Conservation (phyloP, 192 early-diverging fungal genomes). For the Backusella luteola region DNA sequence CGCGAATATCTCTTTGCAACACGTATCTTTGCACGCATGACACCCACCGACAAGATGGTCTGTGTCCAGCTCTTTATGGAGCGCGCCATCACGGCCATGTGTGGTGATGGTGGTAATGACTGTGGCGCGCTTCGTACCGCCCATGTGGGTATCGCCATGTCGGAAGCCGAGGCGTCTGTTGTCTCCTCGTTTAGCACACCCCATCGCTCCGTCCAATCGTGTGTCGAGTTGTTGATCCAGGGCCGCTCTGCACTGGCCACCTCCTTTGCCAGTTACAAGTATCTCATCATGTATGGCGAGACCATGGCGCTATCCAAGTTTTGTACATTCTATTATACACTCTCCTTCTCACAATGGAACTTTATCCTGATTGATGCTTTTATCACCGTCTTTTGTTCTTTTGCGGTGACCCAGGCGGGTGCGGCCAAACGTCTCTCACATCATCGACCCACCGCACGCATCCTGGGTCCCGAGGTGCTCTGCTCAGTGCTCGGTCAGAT, state of each 20-base stretch:
- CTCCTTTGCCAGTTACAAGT: conserved; percentile 64
- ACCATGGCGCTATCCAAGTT: conserved; percentile 53
- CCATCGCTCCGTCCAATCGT: conserved; percentile 42
- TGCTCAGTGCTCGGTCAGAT: conserved; percentile 55
- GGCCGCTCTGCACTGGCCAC: conserved; percentile 64
- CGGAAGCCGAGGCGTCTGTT: conserved; percentile 61
- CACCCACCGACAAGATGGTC: conserved; percentile 54
- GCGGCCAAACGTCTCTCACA: conserved; percentile 43
- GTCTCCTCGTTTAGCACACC: conserved; percentile 59
- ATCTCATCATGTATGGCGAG: conserved; percentile 59
- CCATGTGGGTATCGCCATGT: conserved; percentile 63
- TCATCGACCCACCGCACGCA: conserved; percentile 58
- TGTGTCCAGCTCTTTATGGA: conserved; percentile 60
- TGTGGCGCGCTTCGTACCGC: conserved; percentile 63
- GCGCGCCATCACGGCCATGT: conserved; percentile 59
- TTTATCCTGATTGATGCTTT: conserved; percentile 71
- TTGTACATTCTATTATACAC: conserved; percentile 60
- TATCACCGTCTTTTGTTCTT: conserved; percentile 49
- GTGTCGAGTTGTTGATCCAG: conserved; percentile 56
- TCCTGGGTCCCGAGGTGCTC: conserved; percentile 64
- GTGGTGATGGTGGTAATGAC: conserved; percentile 70
- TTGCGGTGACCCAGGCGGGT: conserved; percentile 47
- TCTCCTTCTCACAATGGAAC: conserved; percentile 52
- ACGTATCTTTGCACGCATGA: conserved; percentile 60
- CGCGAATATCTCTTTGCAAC: conserved; percentile 43